Base-by-base conservation (phyloP, 83 land plant genomes). In the Thuja plicata region DNA sequence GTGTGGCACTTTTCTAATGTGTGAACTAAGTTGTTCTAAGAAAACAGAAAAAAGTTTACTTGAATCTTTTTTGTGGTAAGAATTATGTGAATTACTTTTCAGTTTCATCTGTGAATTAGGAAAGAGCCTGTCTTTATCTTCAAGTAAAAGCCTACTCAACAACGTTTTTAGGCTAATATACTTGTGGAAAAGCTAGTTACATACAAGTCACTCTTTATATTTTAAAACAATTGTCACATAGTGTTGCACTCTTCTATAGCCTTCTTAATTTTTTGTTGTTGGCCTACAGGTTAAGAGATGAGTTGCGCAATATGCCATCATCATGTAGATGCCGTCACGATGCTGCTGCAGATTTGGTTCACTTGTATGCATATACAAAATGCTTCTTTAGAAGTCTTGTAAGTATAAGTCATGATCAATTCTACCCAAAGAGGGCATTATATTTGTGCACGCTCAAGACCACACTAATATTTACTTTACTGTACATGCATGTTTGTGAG, bases 341-440 rank as follows among this genome's bases (percentile, higher is more conserved):
- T 93, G 99, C 98, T 84, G 99, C 99, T 78, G 99, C 99, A 43
- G 99, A 98, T 91, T 93, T 98, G 88, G 95, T 98, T 81, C 99
- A 98, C 85, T 89, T 98, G 84, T 96, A 98, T 92, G 99, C 99
- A 24, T 92, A 97, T 82, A 98, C 99, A 87, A 95, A 95, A 87
- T 89, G 88, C 89, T 97, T 97, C 88, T 97, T 98, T 88, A 95
- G 91, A 80, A 84, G 91, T 70, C 91, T 90, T 90, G 99, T 96
- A 91, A 89, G 95, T 93, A n/a, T 32, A 9, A 46, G 24, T 46
- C 50, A 27, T 16, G 81, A 27, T 40, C 21, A 62, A 27, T 45
- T 41, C 19, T 45, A 57, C 38, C 83, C 84, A 80, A 24, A 40
- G 27, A 80, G 43, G 24, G 84, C 48, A 43, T 41, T 3, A n/a